Evolutionary conservation across 2,329 filamentous ascomycete genomes (phyloP).

Genomic region (Aureobasidium vineae): DNA sequence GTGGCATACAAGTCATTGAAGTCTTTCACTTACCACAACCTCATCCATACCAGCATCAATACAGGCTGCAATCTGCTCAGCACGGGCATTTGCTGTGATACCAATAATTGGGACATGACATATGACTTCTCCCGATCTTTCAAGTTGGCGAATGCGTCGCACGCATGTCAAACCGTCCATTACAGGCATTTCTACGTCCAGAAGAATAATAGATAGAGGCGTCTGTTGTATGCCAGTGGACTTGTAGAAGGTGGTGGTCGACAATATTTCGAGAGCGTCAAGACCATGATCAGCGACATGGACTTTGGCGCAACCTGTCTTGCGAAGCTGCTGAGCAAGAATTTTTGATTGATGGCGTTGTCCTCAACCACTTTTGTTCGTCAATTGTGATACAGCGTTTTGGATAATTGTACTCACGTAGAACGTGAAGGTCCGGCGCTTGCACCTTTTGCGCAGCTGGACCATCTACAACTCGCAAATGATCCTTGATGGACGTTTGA

Average conservation of each 20-base stretch:
- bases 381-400: not conserved
- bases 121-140: constrained; percentile 58
- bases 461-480: constrained; percentile 31
- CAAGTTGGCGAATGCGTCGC: constrained; percentile 64
- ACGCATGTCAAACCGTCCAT: constrained; percentile 79
- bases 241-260: constrained; percentile 30
- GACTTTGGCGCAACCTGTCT: constrained; percentile 39
- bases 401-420: constrained; percentile 32
- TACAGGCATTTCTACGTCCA: constrained; percentile 81
- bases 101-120: constrained; percentile 73
- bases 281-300: constrained; percentile 42
- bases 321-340: constrained; percentile 42
- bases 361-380: constrained; percentile 36
- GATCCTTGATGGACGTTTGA: constrained; percentile 1
- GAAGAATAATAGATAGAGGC: constrained; percentile 57
- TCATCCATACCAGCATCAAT: constrained; percentile 37
- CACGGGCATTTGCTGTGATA: constrained; percentile 75
- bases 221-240: not conserved
- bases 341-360: constrained; percentile 45
- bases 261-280: constrained; percentile 40
- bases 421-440: constrained; percentile 35
- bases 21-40: constrained; percentile 34
- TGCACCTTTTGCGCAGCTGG: constrained; percentile 41
- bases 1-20: not conserved
- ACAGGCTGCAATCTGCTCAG: constrained; percentile 63